Conservation (phyloP, 352 stramenopile genomes). For the Phytophthora fragariae region DNA sequence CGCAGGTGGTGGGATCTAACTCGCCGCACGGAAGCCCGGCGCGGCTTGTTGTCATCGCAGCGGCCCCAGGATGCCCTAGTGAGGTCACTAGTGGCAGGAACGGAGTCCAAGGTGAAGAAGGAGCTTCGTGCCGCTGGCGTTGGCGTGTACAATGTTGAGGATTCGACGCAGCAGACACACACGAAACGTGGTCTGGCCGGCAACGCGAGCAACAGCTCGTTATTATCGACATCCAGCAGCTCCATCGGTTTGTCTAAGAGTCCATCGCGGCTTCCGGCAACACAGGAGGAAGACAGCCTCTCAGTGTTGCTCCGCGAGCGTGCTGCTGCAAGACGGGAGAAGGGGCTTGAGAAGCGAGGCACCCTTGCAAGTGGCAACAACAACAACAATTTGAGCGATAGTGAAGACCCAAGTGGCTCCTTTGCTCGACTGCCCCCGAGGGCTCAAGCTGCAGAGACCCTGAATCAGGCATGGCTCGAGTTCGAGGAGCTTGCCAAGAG, state of each 20-base stretch:
- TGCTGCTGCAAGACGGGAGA: conserved; percentile 22
- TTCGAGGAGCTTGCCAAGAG: conserved; percentile 19
- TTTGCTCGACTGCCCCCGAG: not conserved
- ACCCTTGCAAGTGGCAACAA: not conserved
- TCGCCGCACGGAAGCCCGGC: conserved; percentile 57
- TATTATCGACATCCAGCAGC: conserved; percentile 9
- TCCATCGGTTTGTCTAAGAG: conserved; percentile 13
- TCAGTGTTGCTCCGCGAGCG: conserved; percentile 30
- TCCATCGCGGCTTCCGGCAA: conserved; percentile 6
- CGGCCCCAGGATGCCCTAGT: conserved; percentile 57
- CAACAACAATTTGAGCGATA: conserved; percentile 12
- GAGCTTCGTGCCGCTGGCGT: conserved; percentile 26
- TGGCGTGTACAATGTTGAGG: not conserved
- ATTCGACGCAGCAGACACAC: conserved; percentile 1
- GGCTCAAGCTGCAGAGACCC: not conserved
- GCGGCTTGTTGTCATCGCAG: conserved; percentile 56
- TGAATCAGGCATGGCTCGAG: conserved; percentile 20
- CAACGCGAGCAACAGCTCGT: conserved; percentile 21
- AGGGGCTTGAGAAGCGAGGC: conserved; percentile 8
- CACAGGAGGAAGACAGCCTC: conserved; percentile 39
- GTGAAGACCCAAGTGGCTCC: not conserved
- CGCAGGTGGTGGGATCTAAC: conserved; percentile 66
- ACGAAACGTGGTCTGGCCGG: conserved; percentile 19
- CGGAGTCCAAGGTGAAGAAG: conserved; percentile 55
- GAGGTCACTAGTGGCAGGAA: conserved; percentile 47